A percentile compares a stretch with the other conserved stretches of the same genome.
Evolutionary conservation across 169 alveolate species (phyloP).

Genomic region (Besnoitia besnoiti): DNA sequence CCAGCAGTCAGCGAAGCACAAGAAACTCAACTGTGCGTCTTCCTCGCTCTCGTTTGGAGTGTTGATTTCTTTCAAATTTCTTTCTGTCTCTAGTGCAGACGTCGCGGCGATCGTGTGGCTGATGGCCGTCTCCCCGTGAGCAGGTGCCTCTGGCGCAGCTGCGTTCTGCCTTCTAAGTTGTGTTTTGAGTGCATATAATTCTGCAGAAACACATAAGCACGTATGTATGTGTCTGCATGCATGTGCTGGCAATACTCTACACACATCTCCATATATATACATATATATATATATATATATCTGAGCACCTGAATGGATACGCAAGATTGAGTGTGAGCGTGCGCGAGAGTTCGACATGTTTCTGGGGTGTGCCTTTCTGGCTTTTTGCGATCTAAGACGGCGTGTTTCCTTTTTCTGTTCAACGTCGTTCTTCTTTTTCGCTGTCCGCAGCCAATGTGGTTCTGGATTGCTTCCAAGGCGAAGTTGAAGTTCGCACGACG

Average conservation of each 20-base stretch:
- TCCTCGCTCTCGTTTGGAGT: too few species aligned
- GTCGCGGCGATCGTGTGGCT: too few species aligned
- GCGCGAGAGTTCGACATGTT: neutral
- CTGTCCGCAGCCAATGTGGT: slow-evolving; percentile 65
- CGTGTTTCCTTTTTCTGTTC: neutral
- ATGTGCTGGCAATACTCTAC: neutral
- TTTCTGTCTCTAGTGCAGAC: too few species aligned
- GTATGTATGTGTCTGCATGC: neutral
- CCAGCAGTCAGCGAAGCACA: slow-evolving; percentile 17
- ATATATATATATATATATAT: too few species aligned
- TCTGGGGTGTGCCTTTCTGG: neutral
- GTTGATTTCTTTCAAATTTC: too few species aligned
- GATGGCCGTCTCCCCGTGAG: too few species aligned
- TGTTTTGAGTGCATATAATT: too few species aligned
- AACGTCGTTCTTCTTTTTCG: neutral
- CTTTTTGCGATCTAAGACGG: neutral
- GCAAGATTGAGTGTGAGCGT: neutral
- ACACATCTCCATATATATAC: neutral
- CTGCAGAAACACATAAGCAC: neutral
- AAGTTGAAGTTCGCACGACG: slow-evolving; percentile 74
- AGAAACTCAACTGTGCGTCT: slow-evolving; percentile 19
- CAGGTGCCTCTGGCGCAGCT: too few species aligned
- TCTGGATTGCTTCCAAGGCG: slow-evolving; percentile 88
- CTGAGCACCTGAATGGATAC: neutral
- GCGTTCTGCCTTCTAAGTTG: too few species aligned